Evolutionary conservation across 2,329 filamentous ascomycete genomes (phyloP).

Genomic region (Zopfia rhizophila): DNA sequence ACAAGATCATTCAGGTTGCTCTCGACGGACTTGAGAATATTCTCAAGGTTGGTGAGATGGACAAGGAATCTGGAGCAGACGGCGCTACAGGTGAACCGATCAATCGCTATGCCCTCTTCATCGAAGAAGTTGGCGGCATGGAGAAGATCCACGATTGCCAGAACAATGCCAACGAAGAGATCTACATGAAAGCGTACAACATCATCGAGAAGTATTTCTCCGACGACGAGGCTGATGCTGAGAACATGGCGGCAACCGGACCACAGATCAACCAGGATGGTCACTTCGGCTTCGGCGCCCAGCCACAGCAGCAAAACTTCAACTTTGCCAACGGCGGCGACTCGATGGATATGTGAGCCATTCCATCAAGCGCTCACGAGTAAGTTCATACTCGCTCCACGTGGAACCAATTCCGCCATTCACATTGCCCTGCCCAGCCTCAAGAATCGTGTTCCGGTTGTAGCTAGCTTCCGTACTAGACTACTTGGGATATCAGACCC

Average conservation of each 20-base stretch:
- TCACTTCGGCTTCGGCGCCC: constrained; percentile 81
- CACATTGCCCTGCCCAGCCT: constrained; percentile 13
- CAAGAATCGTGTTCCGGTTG: constrained; percentile 21
- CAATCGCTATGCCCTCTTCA: constrained; percentile 97
- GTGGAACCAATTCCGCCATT: constrained; percentile 1
- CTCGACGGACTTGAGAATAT: constrained; percentile 99
- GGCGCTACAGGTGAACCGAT: constrained; percentile 71
- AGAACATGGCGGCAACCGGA: constrained; percentile 80
- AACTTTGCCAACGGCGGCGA: constrained; percentile 85
- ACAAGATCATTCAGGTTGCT: constrained; percentile 99
- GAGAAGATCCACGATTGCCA: constrained; percentile 99
- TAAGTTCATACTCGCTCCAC: constrained; percentile 1
- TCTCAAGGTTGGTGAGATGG: constrained; percentile 98
- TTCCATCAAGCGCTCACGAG: not conserved
- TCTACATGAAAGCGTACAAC: constrained; percentile 99
- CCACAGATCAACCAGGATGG: constrained; percentile 77
- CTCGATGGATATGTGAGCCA: constrained; percentile 78
- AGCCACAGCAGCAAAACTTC: constrained; percentile 81
- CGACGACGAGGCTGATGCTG: constrained; percentile 88
- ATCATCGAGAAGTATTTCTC: constrained; percentile 99
- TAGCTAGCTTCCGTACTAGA: constrained; percentile 21
- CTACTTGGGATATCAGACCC: constrained; percentile 25
- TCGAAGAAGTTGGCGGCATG: constrained; percentile 98
- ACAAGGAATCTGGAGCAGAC: constrained; percentile 86
- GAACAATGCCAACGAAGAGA: constrained; percentile 99